These are phyloP conservation scores for Suillus lakei DNA, from an alignment of 768 basidiomycete genomes.

Conservation along the genomic window DNA sequence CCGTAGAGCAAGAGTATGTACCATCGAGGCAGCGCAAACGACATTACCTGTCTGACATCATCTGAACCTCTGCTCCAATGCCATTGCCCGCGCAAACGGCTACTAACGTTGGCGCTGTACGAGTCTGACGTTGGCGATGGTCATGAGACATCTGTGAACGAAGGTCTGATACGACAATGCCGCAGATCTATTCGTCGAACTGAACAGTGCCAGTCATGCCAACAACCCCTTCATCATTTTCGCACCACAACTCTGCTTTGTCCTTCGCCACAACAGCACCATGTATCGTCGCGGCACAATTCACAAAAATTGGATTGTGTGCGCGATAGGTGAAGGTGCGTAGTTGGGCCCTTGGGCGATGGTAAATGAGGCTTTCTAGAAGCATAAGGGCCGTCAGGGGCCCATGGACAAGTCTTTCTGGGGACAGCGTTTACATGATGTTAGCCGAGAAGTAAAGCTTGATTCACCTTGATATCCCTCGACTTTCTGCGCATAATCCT, in stretches of 20 bases:
- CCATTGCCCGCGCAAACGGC: neutral
- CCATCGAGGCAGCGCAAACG: neutral
- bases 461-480: conserved; percentile 74
- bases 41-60: neutral
- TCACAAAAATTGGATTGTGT: conserved; percentile 63
- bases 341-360: conserved; percentile 52
- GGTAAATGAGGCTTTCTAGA: conserved; percentile 60
- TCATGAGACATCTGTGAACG: neutral
- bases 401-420: conserved; percentile 85
- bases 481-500: conserved; percentile 63
- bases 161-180: neutral
- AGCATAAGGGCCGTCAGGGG: conserved; percentile 83
- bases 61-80: neutral
- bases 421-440: conserved; percentile 7
- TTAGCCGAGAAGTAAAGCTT: neutral
- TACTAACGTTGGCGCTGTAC: too few relatives aligned
- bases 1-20: neutral
- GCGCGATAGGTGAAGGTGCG: conserved; percentile 71
- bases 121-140: neutral
- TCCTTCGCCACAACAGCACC: conserved; percentile 46
- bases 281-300: conserved; percentile 50
- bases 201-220: conserved; percentile 68
- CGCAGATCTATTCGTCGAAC: neutral
- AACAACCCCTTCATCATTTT: conserved; percentile 58
- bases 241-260: conserved; percentile 58